Base-by-base conservation (phyloP, 2,329 filamentous ascomycete genomes). In the Aspergillus quadricinctus region DNA sequence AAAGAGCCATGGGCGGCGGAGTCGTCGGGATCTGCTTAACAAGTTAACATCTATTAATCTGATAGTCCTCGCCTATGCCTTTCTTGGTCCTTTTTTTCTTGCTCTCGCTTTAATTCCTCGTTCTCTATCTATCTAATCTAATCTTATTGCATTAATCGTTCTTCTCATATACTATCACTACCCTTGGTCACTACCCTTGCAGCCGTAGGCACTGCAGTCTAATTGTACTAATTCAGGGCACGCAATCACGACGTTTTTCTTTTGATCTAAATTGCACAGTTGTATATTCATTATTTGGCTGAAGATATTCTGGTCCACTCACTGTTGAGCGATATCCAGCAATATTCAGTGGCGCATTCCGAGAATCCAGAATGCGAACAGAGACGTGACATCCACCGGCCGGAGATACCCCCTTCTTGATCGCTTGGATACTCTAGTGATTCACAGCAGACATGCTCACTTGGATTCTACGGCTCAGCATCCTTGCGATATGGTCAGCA, bases 371-470 rank as follows among this genome's bases (percentile, higher is more conserved):
- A 48, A 64, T 65, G 63, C 57, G 52, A 58, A 57, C 52, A 53
- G 50, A 51, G 54, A 40, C 50, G 49, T 61, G 57, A 56, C 21
- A 40, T 40, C 10, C n/a, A 49, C 29, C 29, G 17, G 40, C 54
- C 50, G 17, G 4, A 40, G 40, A 48, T 49, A 35, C 28, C 45
- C 45, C 29, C 29, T 28, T 23, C 50, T 41, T 35, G 31, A 37
- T 14, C 31, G 17, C 31, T 37, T 37, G 4, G 31, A 17, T n/a
- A 3, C 31, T 37, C 31, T 4, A 17, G 14, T 45, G 10, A 48
- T 14, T 49, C 54, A 37, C 35, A 48, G 25, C 52, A 52, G 59
- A 64, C 52, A 69, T 68, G 66, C 61, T 56, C 49, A 57, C 58
- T 48, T 57, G 52, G 59, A 53, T 54, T 27, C 49, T 66, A 29